Conservation (phyloP, 345 rosid genomes). For the Geranium rotundifolium region DNA sequence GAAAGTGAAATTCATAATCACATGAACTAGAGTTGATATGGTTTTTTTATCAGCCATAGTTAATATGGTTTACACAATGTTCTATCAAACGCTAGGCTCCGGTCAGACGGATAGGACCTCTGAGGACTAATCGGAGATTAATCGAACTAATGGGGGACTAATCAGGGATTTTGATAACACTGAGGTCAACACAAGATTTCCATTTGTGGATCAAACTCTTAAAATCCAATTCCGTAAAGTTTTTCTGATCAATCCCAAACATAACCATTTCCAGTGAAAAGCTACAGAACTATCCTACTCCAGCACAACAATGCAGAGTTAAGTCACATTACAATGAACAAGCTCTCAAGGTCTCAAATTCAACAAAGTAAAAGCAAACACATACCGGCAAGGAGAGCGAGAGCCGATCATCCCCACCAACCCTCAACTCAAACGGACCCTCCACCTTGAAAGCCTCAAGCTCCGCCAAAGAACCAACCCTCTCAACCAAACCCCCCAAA, state of each 20-base stretch:
- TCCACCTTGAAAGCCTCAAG: constrained; percentile 39
- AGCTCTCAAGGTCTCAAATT: neutral
- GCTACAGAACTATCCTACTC: too few relatives aligned
- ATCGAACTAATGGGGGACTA: too few relatives aligned
- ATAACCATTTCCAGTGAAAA: neutral
- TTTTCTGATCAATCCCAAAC: too few relatives aligned
- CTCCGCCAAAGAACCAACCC: constrained; percentile 25
- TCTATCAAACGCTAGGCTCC: too few relatives aligned
- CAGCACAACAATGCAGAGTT: too few relatives aligned
- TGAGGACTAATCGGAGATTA: too few relatives aligned
- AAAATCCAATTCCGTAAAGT: neutral
- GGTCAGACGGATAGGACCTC: too few relatives aligned
- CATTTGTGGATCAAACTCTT: neutral
- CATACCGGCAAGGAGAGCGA: constrained; percentile 53
- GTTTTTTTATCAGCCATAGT: too few relatives aligned
- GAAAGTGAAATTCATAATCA: neutral
- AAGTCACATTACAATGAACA: neutral
- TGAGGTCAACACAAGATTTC: neutral
- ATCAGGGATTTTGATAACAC: too few relatives aligned
- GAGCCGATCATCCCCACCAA: constrained; percentile 23
- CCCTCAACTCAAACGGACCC: constrained; percentile 60
- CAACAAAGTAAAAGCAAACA: neutral
- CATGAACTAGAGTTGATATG: neutral
- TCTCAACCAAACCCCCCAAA: constrained; percentile 25
- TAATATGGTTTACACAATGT: too few relatives aligned